phyloP scores from a whole-genome alignment of 2,329 filamentous ascomycete species.

The Botryotinia convoluta region DNA sequence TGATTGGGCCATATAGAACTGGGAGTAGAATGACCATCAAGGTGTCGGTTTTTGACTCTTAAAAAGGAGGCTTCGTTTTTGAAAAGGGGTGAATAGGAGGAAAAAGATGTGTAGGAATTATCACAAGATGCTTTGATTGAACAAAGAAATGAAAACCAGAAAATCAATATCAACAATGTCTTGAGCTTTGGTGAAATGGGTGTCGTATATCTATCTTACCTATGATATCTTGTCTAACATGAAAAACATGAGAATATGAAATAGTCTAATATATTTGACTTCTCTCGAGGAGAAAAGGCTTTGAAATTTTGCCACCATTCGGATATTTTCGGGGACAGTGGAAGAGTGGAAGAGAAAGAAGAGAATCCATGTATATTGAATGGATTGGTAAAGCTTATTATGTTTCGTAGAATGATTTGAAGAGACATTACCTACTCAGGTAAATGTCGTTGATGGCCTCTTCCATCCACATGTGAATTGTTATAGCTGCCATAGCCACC shows the following conservation, averaged over 20 bases:
- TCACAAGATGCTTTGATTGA: background rate
- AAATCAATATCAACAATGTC: background rate
- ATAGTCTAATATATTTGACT: background rate
- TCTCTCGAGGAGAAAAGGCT: background rate
- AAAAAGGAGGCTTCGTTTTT: background rate
- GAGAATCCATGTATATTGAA: background rate
- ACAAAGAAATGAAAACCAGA: background rate
- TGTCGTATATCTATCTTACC: background rate
- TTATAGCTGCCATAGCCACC: background rate
- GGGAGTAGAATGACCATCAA: background rate
- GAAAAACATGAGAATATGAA: background rate
- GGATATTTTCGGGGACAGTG: background rate
- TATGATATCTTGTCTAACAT: background rate
- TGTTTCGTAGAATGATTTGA: background rate
- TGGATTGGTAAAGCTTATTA: too few species aligned
- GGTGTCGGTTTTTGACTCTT: background rate
- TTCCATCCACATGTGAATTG: background rate
- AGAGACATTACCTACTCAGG: background rate
- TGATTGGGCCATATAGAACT: background rate
- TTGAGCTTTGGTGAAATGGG: background rate
- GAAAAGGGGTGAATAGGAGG: background rate
- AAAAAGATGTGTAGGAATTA: background rate
- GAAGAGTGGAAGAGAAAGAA: background rate
- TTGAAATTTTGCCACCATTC: slow-evolving; percentile 6
- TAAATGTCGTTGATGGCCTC: background rate